Evolutionary conservation across 495 filamentous ascomycete species (phyloP).

Genomic region (Aspergillus sparsus): DNA sequence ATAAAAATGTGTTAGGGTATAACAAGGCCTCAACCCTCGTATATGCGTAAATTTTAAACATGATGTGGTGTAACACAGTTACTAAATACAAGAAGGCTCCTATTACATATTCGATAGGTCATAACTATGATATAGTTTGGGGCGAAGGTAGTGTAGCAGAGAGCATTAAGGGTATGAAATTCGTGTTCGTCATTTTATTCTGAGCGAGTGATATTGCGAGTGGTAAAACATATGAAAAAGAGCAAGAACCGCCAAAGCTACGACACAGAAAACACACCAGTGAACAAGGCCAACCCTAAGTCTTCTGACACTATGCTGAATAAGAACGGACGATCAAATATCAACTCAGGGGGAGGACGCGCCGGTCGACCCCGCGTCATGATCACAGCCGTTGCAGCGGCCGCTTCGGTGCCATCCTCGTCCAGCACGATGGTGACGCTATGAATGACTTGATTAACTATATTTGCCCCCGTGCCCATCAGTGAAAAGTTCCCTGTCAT

Average conservation of each 20-base stretch:
- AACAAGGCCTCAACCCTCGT: too few species aligned
- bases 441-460: slow-evolving; percentile 3
- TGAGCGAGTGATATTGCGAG: too few species aligned
- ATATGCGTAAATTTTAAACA: too few species aligned
- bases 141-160: too few species aligned
- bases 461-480: neutral
- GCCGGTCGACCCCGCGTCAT: neutral
- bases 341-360: neutral
- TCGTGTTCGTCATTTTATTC: too few species aligned
- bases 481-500: neutral
- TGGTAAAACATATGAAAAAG: too few species aligned
- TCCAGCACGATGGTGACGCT: slow-evolving; percentile 3
- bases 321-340: slow-evolving; percentile 11
- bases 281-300: neutral
- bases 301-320: slow-evolving; percentile 4
- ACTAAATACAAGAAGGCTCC: too few species aligned
- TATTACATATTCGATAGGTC: too few species aligned
- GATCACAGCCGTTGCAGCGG: slow-evolving; percentile 3
- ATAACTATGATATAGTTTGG: too few species aligned
- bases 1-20: too few species aligned
- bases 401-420: slow-evolving; percentile 7
- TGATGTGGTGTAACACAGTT: too few species aligned
- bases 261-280: slow-evolving; percentile 1
- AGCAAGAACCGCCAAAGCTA: neutral
- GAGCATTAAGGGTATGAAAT: too few species aligned